These are phyloP conservation scores for Aureobasidium melanogenum DNA, from an alignment of 2,329 filamentous ascomycete genomes.

Conservation along the genomic window DNA sequence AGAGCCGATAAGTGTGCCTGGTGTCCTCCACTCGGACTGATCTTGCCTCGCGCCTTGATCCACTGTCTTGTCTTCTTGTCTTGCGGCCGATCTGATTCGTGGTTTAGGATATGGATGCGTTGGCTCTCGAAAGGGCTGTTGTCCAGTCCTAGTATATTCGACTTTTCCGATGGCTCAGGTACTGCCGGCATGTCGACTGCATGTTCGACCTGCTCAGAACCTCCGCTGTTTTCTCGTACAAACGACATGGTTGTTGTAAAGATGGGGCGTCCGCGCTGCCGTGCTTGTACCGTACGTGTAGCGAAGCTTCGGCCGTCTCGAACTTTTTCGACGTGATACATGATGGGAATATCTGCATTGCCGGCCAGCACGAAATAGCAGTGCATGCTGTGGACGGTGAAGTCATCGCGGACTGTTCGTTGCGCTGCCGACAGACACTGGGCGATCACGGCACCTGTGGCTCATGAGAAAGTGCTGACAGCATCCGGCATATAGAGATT, in stretches of 20 bases:
- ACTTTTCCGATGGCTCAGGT: conserved; percentile 32
- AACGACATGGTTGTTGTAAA: conserved; percentile 96
- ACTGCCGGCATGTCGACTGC: conserved; percentile 45
- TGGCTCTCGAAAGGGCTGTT: conserved; percentile 51
- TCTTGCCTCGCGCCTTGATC: conserved; percentile 65
- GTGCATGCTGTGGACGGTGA: conserved; percentile 91
- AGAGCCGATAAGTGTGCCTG: conserved; percentile 78
- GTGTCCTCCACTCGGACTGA: conserved; percentile 63
- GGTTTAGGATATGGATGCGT: conserved; percentile 48
- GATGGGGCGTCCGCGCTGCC: conserved; percentile 79
- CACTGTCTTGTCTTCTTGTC: conserved; percentile 59
- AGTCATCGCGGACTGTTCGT: conserved; percentile 70
- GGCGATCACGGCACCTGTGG: conserved; percentile 70
- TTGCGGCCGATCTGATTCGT: conserved; percentile 45
- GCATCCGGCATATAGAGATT: neutral
- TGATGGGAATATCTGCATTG: conserved; percentile 71
- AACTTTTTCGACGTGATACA: conserved; percentile 92
- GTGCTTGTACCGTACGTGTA: conserved; percentile 90
- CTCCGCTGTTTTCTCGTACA: conserved; percentile 55
- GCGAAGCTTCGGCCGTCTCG: conserved; percentile 83
- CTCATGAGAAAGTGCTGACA: neutral
- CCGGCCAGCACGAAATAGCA: conserved; percentile 97
- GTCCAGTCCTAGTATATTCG: conserved; percentile 23
- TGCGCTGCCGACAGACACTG: conserved; percentile 85
- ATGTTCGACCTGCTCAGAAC: conserved; percentile 54